A percentile compares a stretch with the other conserved stretches of the same genome.
phyloP scores from a whole-genome alignment of 306 rosid species.

The Citrullus mucosospermus region DNA sequence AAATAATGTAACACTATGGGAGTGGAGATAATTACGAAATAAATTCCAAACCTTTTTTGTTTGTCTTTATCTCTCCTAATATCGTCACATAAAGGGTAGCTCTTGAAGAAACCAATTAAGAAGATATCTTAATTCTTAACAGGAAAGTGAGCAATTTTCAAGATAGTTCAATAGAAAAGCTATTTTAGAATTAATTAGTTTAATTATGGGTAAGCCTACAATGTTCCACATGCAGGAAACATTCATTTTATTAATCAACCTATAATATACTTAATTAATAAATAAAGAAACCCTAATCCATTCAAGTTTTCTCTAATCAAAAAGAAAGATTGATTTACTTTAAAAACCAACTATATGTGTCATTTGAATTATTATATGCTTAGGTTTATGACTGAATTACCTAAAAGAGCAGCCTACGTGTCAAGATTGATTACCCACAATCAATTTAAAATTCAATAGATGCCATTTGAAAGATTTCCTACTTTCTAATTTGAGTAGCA shows the following conservation, averaged over 20 bases:
- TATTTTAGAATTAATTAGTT: neutral
- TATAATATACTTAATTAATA: neutral
- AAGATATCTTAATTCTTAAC: neutral
- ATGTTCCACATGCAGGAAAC: slow-evolving; percentile 4
- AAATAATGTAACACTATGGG: too few relatives aligned
- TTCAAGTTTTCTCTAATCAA: neutral
- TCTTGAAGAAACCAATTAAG: neutral
- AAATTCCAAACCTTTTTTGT: neutral
- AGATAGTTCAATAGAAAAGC: neutral
- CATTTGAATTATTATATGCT: neutral
- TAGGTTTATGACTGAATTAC: neutral
- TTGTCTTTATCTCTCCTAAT: neutral
- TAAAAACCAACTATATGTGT: neutral
- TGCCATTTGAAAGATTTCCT: neutral
- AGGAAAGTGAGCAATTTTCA: neutral
- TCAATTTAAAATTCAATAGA: neutral
- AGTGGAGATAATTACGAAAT: neutral
- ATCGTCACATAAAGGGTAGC: neutral
- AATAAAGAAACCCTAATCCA: neutral
- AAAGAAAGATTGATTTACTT: neutral
- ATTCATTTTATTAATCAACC: neutral
- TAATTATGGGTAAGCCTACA: neutral
- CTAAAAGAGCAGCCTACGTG: neutral
- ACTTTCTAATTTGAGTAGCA: slow-evolving; percentile 4
- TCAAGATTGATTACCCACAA: neutral